Evolutionary conservation across 2,329 filamentous ascomycete species (phyloP).

Genomic region (Talaromyces sp.): DNA sequence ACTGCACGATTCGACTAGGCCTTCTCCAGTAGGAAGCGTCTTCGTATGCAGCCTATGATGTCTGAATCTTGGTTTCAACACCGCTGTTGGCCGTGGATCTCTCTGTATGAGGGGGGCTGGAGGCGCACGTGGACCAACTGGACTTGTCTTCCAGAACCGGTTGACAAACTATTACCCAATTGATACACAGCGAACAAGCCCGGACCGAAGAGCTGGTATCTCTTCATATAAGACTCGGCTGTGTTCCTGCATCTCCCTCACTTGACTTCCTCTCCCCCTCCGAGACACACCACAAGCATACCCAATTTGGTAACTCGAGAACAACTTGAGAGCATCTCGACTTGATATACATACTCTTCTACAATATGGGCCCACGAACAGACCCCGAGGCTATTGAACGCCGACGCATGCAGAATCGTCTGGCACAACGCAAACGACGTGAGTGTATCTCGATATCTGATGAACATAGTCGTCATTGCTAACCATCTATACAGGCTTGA

Average conservation of each 20-base stretch:
- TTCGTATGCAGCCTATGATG: background rate
- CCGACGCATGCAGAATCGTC: constrained; percentile 10
- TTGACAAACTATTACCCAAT: background rate
- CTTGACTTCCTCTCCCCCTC: background rate
- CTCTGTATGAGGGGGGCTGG: background rate
- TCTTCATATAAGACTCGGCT: background rate
- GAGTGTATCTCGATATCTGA: background rate
- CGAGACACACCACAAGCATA: background rate
- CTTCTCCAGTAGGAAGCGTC: background rate
- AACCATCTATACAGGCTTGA: constrained; percentile 3
- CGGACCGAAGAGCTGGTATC: background rate
- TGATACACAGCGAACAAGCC: background rate
- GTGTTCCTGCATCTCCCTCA: background rate
- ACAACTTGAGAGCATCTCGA: background rate
- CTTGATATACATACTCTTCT: background rate
- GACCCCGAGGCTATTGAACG: constrained; percentile 11
- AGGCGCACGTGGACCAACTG: background rate
- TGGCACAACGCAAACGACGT: constrained; percentile 11
- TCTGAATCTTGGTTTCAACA: background rate
- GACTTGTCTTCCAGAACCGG: background rate
- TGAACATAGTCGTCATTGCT: background rate
- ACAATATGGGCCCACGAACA: constrained; percentile 7
- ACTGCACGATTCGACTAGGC: background rate
- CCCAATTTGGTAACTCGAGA: background rate
- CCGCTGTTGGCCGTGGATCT: background rate